Conservation (phyloP, 2,329 filamentous ascomycete genomes). For the Fusarium longipes region DNA sequence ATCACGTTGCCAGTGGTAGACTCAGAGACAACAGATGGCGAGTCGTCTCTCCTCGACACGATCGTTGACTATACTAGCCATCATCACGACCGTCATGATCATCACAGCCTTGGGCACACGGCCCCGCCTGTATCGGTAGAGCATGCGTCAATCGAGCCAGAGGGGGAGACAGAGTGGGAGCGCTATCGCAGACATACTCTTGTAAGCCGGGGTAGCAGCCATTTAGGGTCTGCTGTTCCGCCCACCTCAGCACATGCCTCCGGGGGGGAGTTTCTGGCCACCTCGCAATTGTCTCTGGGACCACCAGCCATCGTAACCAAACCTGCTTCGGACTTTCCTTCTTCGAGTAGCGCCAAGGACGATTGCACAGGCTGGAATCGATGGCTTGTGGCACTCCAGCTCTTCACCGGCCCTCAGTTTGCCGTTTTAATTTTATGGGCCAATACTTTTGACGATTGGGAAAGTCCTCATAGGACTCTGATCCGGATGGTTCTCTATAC, state of each 20-base stretch:
- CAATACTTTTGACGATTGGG: conserved; percentile 69
- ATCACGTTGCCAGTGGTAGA: conserved; percentile 94
- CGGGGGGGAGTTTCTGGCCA: conserved; percentile 39
- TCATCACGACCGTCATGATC: conserved; percentile 42
- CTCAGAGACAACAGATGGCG: conserved; percentile 65
- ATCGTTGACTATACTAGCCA: conserved; percentile 48
- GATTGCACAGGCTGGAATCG: conserved; percentile 79
- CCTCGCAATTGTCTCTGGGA: conserved; percentile 34
- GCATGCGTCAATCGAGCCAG: conserved; percentile 51
- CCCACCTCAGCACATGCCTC: conserved; percentile 36
- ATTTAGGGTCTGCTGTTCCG: conserved; percentile 24
- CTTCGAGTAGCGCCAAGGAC: conserved; percentile 50
- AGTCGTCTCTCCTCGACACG: conserved; percentile 41
- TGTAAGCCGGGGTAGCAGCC: conserved; percentile 42
- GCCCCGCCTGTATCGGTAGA: conserved; percentile 54
- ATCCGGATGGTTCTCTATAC: conserved; percentile 70
- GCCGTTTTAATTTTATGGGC: conserved; percentile 81
- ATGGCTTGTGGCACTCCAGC: conserved; percentile 87
- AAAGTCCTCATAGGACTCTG: conserved; percentile 63
- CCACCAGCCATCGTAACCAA: conserved; percentile 45
- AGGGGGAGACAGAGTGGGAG: conserved; percentile 69
- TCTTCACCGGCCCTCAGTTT: conserved; percentile 89
- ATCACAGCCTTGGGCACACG: conserved; percentile 49
- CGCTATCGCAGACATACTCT: conserved; percentile 64
- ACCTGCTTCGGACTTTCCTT: conserved; percentile 50